phyloP scores from a whole-genome alignment of 2,329 filamentous ascomycete genomes.

The Colletotrichum spaethianum region DNA sequence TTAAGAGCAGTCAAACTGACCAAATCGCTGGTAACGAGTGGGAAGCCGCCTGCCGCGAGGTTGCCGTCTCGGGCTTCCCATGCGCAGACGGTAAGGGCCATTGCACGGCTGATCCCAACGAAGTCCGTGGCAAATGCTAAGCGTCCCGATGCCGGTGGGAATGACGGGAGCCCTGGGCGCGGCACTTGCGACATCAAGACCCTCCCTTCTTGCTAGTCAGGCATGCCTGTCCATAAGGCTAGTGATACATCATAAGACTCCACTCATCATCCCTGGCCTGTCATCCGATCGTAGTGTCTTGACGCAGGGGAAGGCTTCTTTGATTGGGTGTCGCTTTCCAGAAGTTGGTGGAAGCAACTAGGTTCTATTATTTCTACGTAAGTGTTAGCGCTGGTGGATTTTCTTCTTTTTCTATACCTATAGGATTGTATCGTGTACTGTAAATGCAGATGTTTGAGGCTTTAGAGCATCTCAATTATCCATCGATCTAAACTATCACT shows the following conservation, averaged over 20 bases:
- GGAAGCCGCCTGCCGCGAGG: background rate
- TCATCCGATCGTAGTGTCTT: background rate
- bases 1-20: rapidly evolving
- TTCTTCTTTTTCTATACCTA: background rate
- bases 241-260: background rate
- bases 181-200: too few species aligned
- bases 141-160: background rate
- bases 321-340: background rate
- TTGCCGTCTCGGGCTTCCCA: background rate
- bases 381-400: background rate
- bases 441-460: background rate
- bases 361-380: background rate
- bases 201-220: background rate
- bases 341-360: background rate
- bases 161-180: background rate
- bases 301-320: background rate
- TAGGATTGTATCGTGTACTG: too few species aligned
- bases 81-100: background rate
- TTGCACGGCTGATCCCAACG: background rate
- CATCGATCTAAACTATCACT: too few species aligned
- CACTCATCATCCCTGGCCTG: background rate
- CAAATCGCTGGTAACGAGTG: background rate
- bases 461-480: background rate
- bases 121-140: background rate
- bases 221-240: background rate